phyloP scores from a whole-genome alignment of 1,284 basidiomycete species.

The Ceratobasidium sp. region DNA sequence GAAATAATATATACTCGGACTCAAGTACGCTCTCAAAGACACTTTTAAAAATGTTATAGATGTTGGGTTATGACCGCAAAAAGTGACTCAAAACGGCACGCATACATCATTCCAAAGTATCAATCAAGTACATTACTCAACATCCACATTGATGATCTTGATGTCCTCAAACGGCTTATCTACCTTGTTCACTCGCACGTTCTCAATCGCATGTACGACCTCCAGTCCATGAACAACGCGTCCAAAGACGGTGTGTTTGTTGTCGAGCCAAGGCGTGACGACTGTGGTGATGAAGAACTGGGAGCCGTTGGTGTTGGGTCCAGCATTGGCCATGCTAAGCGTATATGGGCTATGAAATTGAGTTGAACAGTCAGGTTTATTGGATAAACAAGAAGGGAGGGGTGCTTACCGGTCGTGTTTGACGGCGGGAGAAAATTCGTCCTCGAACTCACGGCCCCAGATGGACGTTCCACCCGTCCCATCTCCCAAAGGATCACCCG shows the following conservation, averaged over 20 bases:
- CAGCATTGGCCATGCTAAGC: slow-evolving; percentile 99
- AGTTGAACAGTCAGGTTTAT: neutral
- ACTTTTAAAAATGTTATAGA: too few relatives aligned
- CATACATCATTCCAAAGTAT: too few relatives aligned
- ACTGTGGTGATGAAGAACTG: slow-evolving; percentile 99
- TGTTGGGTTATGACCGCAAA: too few relatives aligned
- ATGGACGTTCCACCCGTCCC: slow-evolving; percentile 97
- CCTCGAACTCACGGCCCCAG: slow-evolving; percentile 95
- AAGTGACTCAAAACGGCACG: too few relatives aligned
- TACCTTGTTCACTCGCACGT: slow-evolving; percentile 76
- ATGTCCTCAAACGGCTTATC: slow-evolving; percentile 93
- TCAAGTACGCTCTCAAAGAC: too few relatives aligned
- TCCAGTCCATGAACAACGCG: slow-evolving; percentile 72
- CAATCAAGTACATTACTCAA: too few relatives aligned
- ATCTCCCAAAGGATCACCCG: slow-evolving; percentile 95
- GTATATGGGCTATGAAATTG: slow-evolving; percentile 84
- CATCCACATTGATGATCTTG: slow-evolving; percentile 78
- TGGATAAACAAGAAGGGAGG: neutral
- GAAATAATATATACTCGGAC: too few relatives aligned
- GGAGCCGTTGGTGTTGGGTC: slow-evolving; percentile 91
- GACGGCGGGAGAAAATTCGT: slow-evolving; percentile 90
- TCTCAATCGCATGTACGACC: slow-evolving; percentile 69
- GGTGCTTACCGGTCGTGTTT: slow-evolving; percentile 83
- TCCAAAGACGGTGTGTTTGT: slow-evolving; percentile 95
- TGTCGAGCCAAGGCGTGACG: slow-evolving; percentile 94